These are phyloP conservation scores for Laguncularia racemosa DNA, from an alignment of 345 rosid genomes.

Conservation along the genomic window DNA sequence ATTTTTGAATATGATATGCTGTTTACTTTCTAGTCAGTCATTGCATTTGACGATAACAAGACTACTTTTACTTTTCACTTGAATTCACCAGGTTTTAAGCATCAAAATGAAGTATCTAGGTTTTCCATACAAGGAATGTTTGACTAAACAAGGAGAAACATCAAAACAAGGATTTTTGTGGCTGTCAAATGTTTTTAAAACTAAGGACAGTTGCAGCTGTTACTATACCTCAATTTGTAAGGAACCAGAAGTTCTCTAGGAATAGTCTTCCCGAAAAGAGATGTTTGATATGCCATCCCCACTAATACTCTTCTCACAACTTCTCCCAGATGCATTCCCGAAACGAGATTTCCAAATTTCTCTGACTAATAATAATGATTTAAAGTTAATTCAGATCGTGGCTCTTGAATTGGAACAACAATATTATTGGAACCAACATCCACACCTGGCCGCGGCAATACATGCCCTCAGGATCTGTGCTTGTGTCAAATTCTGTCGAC, in stretches of 20 bases:
- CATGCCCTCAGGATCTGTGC: slow-evolving; percentile 44
- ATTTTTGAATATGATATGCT: neutral
- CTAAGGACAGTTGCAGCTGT: neutral
- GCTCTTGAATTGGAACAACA: neutral
- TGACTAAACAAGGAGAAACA: too few species aligned
- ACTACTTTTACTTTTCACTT: too few species aligned
- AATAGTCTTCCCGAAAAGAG: slow-evolving; percentile 40
- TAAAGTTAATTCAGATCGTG: neutral
- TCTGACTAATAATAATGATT: slow-evolving; percentile 9
- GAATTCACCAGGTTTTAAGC: too few species aligned
- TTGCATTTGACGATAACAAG: too few species aligned
- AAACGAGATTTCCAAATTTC: slow-evolving; percentile 55
- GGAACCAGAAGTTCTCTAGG: slow-evolving; percentile 47
- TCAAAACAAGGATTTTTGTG: too few species aligned
- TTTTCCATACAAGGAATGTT: too few species aligned
- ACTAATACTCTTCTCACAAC: slow-evolving; percentile 60
- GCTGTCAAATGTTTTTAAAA: too few species aligned
- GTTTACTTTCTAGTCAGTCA: neutral
- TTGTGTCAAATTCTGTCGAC: slow-evolving; percentile 41
- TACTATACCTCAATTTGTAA: slow-evolving; percentile 36
- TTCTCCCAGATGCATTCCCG: slow-evolving; percentile 70
- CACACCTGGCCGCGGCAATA: slow-evolving; percentile 39
- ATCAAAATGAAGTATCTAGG: too few species aligned
- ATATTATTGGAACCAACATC: neutral
- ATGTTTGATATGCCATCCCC: slow-evolving; percentile 49